A percentile compares a stretch with the other conserved stretches of the same genome.
Evolutionary conservation across 805 yeast species (phyloP).

Genomic region (Lipomyces sp.): DNA sequence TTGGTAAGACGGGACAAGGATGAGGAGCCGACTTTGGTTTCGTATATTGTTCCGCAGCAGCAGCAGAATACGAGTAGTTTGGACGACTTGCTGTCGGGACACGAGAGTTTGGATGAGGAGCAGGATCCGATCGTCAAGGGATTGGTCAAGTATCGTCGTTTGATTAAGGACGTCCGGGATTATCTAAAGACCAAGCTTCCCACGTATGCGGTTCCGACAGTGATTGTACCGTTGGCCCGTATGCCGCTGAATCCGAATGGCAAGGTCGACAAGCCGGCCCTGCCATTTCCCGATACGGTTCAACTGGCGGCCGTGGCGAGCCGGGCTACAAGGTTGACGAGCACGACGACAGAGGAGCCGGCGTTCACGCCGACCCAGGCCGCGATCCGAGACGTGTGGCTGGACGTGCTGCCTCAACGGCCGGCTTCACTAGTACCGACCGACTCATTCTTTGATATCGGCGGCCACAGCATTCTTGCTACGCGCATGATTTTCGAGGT

Average conservation of each 20-base stretch:
- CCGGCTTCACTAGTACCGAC: slow-evolving; percentile 77
- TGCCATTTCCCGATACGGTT: slow-evolving; percentile 91
- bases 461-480: slow-evolving; percentile 97
- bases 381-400: slow-evolving; percentile 81
- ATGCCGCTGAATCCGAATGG: slow-evolving; percentile 98
- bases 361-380: slow-evolving; percentile 69
- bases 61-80: slow-evolving; percentile 51
- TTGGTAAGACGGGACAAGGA: slow-evolving; percentile 89
- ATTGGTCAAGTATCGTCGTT: slow-evolving; percentile 70
- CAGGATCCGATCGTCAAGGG: slow-evolving; percentile 72
- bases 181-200: slow-evolving; percentile 88
- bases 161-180: slow-evolving; percentile 80
- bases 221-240: slow-evolving; percentile 82
- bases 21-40: slow-evolving; percentile 87
- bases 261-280: slow-evolving; percentile 94
- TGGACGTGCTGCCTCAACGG: slow-evolving; percentile 77
- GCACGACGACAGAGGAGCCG: slow-evolving; percentile 51
- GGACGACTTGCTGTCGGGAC: slow-evolving; percentile 48
- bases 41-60: slow-evolving; percentile 80
- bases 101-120: slow-evolving; percentile 49
- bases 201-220: slow-evolving; percentile 88
- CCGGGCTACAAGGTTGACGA: slow-evolving; percentile 44
- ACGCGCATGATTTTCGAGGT: slow-evolving; percentile 95
- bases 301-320: slow-evolving; percentile 78
- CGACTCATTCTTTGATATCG: slow-evolving; percentile 94